These are phyloP conservation scores for Primulina huaijiensis DNA, from an alignment of 257 asterid species.

Conservation along the genomic window DNA sequence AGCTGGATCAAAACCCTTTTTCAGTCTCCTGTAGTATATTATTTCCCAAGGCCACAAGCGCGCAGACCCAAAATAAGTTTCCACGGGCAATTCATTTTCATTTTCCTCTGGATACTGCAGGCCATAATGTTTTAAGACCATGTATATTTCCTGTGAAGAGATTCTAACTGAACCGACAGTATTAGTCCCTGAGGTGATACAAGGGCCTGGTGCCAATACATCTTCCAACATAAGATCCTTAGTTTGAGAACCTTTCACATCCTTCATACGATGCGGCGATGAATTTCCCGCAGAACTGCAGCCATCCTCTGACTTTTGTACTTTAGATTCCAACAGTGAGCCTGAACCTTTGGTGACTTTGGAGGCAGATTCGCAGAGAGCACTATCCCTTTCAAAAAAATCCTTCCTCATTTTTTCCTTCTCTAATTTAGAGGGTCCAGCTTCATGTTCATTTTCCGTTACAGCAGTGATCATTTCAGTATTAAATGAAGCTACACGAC, in stretches of 20 bases:
- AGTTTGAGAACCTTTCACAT: slow-evolving; percentile 20
- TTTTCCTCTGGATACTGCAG: slow-evolving; percentile 33
- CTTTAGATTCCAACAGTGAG: slow-evolving; percentile 11
- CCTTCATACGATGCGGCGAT: slow-evolving; percentile 15
- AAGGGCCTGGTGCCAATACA: slow-evolving; percentile 15
- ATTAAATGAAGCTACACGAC: slow-evolving; percentile 5
- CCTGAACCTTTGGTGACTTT: slow-evolving; percentile 6
- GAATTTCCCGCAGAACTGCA: slow-evolving; percentile 22
- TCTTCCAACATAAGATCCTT: slow-evolving; percentile 23
- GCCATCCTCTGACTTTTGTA: slow-evolving; percentile 22
- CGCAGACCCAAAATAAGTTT: slow-evolving; percentile 57
- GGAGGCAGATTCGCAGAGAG: slow-evolving; percentile 14
- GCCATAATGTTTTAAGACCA: slow-evolving; percentile 41
- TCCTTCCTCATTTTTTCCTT: neutral
- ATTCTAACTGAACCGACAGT: slow-evolving; percentile 31
- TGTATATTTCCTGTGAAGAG: slow-evolving; percentile 41
- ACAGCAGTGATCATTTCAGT: slow-evolving; percentile 3
- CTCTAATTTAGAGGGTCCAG: slow-evolving; percentile 4
- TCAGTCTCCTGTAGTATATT: slow-evolving; percentile 47
- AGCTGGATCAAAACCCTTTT: slow-evolving; percentile 47
- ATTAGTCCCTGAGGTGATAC: slow-evolving; percentile 19
- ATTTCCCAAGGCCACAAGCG: slow-evolving; percentile 71
- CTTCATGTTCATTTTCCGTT: slow-evolving; percentile 15
- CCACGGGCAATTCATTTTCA: slow-evolving; percentile 39
- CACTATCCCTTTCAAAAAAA: slow-evolving; percentile 4